Evolutionary conservation across 257 asterid genomes (phyloP).

Genomic region (Nicotiana paniculata): DNA sequence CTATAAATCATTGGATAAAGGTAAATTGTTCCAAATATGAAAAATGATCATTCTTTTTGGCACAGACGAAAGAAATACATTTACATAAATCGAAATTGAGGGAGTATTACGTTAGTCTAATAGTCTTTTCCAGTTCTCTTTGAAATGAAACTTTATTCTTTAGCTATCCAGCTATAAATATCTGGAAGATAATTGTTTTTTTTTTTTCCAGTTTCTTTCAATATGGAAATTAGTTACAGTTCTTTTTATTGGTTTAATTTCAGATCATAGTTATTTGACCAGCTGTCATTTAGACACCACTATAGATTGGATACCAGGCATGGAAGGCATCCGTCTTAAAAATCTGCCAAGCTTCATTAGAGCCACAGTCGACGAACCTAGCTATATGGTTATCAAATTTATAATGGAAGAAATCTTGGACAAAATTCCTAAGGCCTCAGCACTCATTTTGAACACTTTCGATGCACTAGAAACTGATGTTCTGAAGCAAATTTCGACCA

Average conservation of each 20-base stretch:
- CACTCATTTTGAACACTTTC: slow-evolving; percentile 20
- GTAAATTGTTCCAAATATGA: too few relatives aligned
- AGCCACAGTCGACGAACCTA: slow-evolving; percentile 19
- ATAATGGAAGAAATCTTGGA: slow-evolving; percentile 5
- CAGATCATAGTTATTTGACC: slow-evolving; percentile 20
- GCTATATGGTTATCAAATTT: neutral
- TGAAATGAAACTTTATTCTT: too few relatives aligned
- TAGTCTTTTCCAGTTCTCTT: too few relatives aligned
- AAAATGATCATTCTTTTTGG: too few relatives aligned
- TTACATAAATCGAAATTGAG: too few relatives aligned
- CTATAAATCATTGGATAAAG: too few relatives aligned
- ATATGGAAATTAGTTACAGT: neutral
- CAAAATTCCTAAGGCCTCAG: slow-evolving; percentile 18
- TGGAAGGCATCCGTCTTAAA: slow-evolving; percentile 20
- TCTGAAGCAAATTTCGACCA: slow-evolving; percentile 4
- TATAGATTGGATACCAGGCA: slow-evolving; percentile 26
- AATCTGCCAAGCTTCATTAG: slow-evolving; percentile 25
- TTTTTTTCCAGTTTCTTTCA: neutral
- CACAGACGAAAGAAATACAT: too few relatives aligned
- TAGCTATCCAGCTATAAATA: too few relatives aligned
- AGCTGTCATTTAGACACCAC: slow-evolving; percentile 22
- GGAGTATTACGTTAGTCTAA: too few relatives aligned
- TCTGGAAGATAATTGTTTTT: too few relatives aligned
- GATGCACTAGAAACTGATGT: slow-evolving; percentile 17
- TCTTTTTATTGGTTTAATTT: neutral